A percentile compares a stretch with the other conserved stretches of the same genome.
These are phyloP conservation scores for Mimosa pudica DNA, from an alignment of 306 rosid genomes.

Conservation along the genomic window DNA sequence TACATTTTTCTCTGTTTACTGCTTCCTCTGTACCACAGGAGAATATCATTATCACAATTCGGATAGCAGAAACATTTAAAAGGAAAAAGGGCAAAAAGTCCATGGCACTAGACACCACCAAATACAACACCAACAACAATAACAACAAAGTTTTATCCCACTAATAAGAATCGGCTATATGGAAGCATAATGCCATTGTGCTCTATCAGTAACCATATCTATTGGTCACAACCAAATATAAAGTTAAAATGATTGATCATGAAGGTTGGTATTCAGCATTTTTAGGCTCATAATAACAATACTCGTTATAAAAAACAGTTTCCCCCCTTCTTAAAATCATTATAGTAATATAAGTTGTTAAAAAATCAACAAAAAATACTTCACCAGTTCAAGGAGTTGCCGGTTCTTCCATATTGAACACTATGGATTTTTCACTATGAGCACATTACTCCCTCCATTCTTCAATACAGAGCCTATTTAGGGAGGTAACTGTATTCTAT, in stretches of 20 bases:
- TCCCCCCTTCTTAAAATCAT: constrained; percentile 16
- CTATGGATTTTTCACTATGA: background rate
- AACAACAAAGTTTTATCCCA: too few species aligned
- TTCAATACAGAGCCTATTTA: too few species aligned
- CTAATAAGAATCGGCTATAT: too few species aligned
- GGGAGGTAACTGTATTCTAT: too few species aligned
- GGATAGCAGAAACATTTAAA: constrained; percentile 17
- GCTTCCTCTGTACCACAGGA: too few species aligned
- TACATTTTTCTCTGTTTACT: too few species aligned
- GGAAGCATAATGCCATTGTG: too few species aligned
- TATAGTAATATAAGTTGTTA: constrained; percentile 10
- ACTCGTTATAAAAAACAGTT: background rate
- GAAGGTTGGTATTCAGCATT: background rate
- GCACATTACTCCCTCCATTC: background rate
- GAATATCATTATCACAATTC: background rate
- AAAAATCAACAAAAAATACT: constrained; percentile 22
- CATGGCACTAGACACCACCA: constrained; percentile 1
- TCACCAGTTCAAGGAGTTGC: constrained; percentile 15
- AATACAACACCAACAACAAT: too few species aligned
- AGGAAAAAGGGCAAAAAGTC: background rate
- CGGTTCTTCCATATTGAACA: constrained; percentile 33
- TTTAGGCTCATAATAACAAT: background rate
- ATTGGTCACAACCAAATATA: constrained; percentile 4
- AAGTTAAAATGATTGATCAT: constrained; percentile 1
- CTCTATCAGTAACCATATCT: too few species aligned